phyloP scores from a whole-genome alignment of 176 grass and related monocot species.

The Musa acuminata region DNA sequence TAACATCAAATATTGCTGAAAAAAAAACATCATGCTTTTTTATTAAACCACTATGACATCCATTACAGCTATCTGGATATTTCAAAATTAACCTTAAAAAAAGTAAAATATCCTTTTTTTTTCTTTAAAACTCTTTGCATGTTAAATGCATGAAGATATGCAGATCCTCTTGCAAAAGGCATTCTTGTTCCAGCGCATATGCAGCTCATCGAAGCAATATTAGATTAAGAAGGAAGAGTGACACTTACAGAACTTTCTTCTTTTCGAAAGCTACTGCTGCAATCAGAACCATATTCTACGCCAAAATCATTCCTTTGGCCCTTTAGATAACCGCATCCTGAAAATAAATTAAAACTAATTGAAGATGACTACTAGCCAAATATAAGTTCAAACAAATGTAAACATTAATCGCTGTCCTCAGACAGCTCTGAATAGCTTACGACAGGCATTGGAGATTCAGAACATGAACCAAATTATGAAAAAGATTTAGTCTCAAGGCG shows the following conservation, averaged over 20 bases:
- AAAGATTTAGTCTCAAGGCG: not conserved
- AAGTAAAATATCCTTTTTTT: too few species aligned
- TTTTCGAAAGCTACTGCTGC: not conserved
- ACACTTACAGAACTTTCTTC: conserved; percentile 18
- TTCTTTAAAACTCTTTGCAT: too few species aligned
- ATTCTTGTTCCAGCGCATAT: not conserved
- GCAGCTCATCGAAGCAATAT: not conserved
- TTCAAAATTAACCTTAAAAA: not conserved
- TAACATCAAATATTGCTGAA: not conserved
- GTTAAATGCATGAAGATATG: not conserved
- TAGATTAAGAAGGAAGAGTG: not conserved
- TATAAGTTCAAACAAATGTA: not conserved
- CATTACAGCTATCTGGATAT: not conserved
- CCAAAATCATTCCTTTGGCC: not conserved
- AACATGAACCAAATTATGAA: too few species aligned
- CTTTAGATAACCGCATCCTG: conserved; percentile 13
- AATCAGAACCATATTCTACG: not conserved
- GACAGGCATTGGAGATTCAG: too few species aligned
- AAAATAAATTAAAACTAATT: not conserved
- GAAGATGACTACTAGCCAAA: not conserved
- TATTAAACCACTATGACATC: not conserved
- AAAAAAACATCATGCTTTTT: not conserved
- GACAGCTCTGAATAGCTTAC: not conserved
- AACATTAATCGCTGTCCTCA: not conserved
- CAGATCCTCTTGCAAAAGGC: not conserved